Conservation (phyloP, 2,329 filamentous ascomycete genomes). For the Penicillium olsonii region DNA sequence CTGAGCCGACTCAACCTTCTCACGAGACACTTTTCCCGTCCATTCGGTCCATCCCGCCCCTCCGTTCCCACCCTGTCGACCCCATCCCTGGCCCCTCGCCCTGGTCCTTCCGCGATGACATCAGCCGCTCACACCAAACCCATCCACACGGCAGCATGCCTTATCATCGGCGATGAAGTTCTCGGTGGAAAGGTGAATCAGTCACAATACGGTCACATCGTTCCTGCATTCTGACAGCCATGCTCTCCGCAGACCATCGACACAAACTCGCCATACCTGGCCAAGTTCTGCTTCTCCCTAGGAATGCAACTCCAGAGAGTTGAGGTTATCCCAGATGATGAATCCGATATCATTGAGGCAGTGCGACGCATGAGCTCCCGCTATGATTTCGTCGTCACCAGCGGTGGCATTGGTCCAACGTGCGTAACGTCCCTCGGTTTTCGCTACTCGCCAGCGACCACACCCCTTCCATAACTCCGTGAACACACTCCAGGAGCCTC, state of each 20-base stretch:
- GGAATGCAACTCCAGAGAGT: conserved; percentile 75
- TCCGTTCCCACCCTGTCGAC: conserved; percentile 48
- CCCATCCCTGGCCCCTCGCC: conserved; percentile 22
- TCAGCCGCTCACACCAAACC: conserved; percentile 52
- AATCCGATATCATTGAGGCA: conserved; percentile 85
- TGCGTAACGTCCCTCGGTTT: conserved; percentile 48
- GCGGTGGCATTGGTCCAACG: conserved; percentile 94
- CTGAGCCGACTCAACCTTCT: conserved; percentile 74
- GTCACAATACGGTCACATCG: neutral
- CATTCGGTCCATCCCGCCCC: conserved; percentile 55
- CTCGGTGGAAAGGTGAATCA: conserved; percentile 83
- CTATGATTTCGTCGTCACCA: conserved; percentile 95
- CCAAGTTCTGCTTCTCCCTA: conserved; percentile 66
- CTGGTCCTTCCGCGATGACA: conserved; percentile 41
- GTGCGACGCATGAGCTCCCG: conserved; percentile 80
- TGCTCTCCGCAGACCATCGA: conserved; percentile 56
- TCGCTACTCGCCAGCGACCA: neutral
- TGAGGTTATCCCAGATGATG: conserved; percentile 92
- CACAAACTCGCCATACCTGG: conserved; percentile 66
- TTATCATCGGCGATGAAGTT: conserved; percentile 98
- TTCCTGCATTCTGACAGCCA: neutral
- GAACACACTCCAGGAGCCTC: neutral
- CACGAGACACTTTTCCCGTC: conserved; percentile 68
- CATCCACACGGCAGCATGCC: conserved; percentile 85
- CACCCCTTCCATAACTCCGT: neutral